A percentile compares a stretch with the other conserved stretches of the same genome.
Conservation (phyloP, 164 flowering plant species). For the Vitis cinerea region DNA sequence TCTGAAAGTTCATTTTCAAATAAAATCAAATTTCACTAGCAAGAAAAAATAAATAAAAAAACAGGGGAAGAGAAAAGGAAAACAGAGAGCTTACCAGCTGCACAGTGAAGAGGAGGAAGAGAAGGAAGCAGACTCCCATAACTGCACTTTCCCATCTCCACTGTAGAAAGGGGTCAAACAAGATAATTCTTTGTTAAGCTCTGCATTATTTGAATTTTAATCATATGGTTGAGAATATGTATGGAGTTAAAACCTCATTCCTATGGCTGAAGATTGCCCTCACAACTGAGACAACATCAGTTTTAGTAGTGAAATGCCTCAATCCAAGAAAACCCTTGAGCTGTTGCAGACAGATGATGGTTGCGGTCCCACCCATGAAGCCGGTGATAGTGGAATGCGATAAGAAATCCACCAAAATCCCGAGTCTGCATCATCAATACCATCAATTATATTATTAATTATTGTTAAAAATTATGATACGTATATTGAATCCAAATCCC, state of each 20-base stretch:
- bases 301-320: constrained; percentile 56
- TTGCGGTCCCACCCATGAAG: constrained; percentile 88
- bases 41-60: no score
- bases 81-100: no score
- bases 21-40: no score
- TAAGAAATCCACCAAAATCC: constrained; percentile 81
- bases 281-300: constrained; percentile 62
- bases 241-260: constrained; percentile 38
- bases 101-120: no score
- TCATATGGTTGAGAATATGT: neutral
- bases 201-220: no score
- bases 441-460: neutral
- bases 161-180: no score
- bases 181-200: no score
- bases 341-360: constrained; percentile 64
- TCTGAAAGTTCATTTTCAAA: constrained; percentile 34
- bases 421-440: constrained; percentile 43
- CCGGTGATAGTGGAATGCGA: constrained; percentile 84
- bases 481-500: no score
- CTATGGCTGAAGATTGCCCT: constrained; percentile 39
- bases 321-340: constrained; percentile 82
- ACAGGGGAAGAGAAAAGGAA: no score
- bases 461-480: no score
- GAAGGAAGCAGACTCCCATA: no score
- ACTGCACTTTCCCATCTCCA: no score